Evolutionary conservation across 441 rosid genomes (phyloP).

Genomic region (Rhodomyrtus psidioides): DNA sequence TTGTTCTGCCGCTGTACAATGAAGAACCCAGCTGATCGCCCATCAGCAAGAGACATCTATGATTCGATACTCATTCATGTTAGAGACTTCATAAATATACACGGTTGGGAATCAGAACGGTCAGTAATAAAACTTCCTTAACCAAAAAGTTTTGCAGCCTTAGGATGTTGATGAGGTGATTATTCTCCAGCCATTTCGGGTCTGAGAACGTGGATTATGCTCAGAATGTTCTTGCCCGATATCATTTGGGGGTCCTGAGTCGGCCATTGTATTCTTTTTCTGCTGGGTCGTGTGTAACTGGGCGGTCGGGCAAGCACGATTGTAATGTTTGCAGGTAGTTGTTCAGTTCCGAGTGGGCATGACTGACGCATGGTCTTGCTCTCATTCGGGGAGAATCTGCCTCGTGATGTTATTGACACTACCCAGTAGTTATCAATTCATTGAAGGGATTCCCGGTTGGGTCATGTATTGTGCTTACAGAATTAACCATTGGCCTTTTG

Average conservation of each 20-base stretch:
- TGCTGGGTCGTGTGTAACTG: neutral
- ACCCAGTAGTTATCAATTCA: neutral
- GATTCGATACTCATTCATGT: conserved; percentile 30
- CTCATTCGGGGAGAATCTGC: neutral
- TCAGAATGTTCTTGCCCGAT: neutral
- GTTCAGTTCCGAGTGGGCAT: neutral
- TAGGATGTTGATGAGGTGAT: neutral
- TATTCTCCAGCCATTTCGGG: neutral
- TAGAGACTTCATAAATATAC: conserved; percentile 9
- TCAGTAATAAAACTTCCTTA: neutral
- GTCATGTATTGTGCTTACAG: neutral
- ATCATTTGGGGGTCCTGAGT: neutral
- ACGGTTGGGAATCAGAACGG: conserved; percentile 5
- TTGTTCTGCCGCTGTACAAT: conserved; percentile 58
- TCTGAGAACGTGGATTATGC: neutral
- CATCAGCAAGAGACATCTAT: conserved; percentile 51
- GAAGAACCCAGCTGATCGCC: conserved; percentile 64
- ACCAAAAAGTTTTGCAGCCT: conserved; percentile 22
- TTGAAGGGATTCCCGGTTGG: neutral
- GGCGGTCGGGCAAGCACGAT: neutral
- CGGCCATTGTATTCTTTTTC: neutral
- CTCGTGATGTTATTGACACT: neutral
- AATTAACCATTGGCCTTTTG: neutral
- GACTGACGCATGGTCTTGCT: neutral
- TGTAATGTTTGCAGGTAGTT: neutral